Base-by-base conservation (phyloP, 2,329 filamentous ascomycete species). In the Kalaharituber pfeilii region DNA sequence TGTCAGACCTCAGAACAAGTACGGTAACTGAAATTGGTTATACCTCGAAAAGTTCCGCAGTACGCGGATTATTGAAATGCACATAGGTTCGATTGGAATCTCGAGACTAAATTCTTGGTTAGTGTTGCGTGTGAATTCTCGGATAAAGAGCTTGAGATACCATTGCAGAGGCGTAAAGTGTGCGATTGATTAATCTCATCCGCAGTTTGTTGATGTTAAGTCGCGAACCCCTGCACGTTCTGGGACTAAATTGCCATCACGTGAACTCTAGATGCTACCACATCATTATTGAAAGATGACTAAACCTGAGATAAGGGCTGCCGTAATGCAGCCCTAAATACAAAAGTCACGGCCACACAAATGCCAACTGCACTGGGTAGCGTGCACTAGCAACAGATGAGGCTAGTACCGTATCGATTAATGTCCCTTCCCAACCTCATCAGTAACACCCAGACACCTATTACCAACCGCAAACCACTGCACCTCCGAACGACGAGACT, bases 31-130 rank as follows among this genome's bases (percentile, higher is more conserved):
- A 11, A 49, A 18, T 15, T 26, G 24, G 24, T 3, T 47, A 49
- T 39, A 55, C 70, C 62, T 89, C 85, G 62, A 88, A 82, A 58
- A 87, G 77, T 69, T 88, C 84, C 53, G 82, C 83, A 69, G 86
- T 77, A 66, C 79, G 78, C 27, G 82, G 71, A 52, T 74, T 72
- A 67, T 81, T 80, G 71, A 88, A 80, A 73, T 89, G 85, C 58
- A 89, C 70, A 67, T 84, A 79, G 22, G 81, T 88, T 70, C 80
- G 79, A 68, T 73, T 75, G 8, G 81, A 80, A 73, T 91, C 85
- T 71, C 86, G 86, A 64, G 70, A 73, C 73, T 74, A 30, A 2
- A 8, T 47, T 24, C 42, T 47, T 47, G n/a, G n/a, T n/a, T n/a
- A n/a, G n/a, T n/a, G n/a, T n/a, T n/a, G n/a, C n/a, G n/a, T n/a